Percentiles rank a stretch among this genome's conserved stretches.
phyloP scores from a whole-genome alignment of 176 grass and related monocot genomes.

The Oryza glumipatula region DNA sequence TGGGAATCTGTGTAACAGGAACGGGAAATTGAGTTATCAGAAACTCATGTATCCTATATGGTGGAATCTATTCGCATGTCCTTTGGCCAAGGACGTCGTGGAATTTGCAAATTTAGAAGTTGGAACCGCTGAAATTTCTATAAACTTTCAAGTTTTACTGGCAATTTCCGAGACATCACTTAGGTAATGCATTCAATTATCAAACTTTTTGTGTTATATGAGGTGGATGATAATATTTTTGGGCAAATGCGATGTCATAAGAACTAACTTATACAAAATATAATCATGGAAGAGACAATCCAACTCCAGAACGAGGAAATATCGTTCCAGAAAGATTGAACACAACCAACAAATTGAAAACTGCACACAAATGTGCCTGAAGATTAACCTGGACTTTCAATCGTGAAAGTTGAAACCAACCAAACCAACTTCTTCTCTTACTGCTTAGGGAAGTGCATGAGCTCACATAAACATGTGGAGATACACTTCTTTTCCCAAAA shows the following conservation, averaged over 20 bases:
- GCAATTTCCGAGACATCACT: neutral
- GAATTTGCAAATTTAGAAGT: conserved; percentile 92
- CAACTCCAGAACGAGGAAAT: neutral
- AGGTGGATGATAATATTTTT: neutral
- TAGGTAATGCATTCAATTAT: conserved; percentile 12
- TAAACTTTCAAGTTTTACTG: conserved; percentile 19
- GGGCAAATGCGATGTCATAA: neutral
- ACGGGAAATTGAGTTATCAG: conserved; percentile 42
- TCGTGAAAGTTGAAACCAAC: neutral
- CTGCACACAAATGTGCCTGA: neutral
- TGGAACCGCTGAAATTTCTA: conserved; percentile 46
- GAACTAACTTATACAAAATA: neutral
- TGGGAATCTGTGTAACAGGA: conserved; percentile 47
- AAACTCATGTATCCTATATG: conserved; percentile 64
- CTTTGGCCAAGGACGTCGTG: conserved; percentile 67
- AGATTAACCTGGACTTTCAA: neutral
- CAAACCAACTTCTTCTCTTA: neutral
- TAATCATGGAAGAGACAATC: neutral
- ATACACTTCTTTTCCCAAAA: neutral
- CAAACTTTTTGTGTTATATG: neutral
- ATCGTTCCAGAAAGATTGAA: neutral
- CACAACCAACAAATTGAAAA: neutral
- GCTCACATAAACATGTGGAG: neutral
- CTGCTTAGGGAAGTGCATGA: neutral
- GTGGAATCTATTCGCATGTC: conserved; percentile 80